Conservation (phyloP, 148 eudicot species). For the Cornus florida region DNA sequence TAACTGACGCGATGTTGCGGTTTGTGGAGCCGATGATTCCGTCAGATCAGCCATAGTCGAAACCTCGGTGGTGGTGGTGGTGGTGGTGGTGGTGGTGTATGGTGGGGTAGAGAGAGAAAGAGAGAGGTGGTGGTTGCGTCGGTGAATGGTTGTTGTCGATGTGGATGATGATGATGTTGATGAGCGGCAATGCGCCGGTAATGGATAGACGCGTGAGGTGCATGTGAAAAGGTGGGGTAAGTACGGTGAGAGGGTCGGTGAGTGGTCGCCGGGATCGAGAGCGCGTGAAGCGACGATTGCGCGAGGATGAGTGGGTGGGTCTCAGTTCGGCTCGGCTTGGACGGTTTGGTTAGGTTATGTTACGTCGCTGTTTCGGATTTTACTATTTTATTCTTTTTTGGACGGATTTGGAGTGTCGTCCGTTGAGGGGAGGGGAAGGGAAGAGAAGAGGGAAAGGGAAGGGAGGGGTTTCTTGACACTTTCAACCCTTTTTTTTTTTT, state of each 20-base stretch:
- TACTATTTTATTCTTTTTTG: no score
- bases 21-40: conserved; percentile 29
- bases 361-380: not conserved
- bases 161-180: conserved; percentile 14
- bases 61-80: conserved; percentile 9
- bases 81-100: not conserved
- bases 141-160: not conserved
- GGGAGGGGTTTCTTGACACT: not conserved
- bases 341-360: not conserved
- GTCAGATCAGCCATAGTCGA: conserved; percentile 42
- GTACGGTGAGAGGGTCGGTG: conserved; percentile 18
- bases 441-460: not conserved
- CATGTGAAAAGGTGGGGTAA: conserved; percentile 10
- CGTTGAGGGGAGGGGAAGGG: not conserved
- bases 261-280: conserved; percentile 14
- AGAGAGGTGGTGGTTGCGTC: not conserved
- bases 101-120: conserved; percentile 5
- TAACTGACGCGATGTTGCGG: conserved; percentile 33
- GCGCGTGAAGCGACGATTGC: not conserved
- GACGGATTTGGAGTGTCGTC: not conserved
- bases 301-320: not conserved
- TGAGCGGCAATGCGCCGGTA: conserved; percentile 25
- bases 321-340: not conserved
- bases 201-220: conserved; percentile 20
- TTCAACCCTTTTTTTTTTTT: no score